phyloP scores from a whole-genome alignment of 129 eudicot genomes.

The Chrysanthemum lavandulifolium region DNA sequence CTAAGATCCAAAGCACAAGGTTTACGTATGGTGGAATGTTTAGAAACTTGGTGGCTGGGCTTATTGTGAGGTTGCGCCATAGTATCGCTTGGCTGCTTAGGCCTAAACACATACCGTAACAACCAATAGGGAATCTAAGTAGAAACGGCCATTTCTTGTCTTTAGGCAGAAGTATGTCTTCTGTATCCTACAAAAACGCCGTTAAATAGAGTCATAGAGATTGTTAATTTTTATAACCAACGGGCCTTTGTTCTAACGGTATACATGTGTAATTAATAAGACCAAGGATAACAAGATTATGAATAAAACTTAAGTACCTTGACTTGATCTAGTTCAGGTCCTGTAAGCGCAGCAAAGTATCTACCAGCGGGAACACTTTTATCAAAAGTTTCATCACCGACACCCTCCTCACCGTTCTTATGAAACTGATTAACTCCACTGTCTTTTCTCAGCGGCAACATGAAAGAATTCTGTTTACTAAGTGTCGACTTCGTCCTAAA shows the following conservation, averaged over 20 bases:
- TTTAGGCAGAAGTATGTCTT: conserved; percentile 89
- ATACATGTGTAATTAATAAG: too few species aligned
- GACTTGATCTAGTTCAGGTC: conserved; percentile 97
- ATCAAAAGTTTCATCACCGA: conserved; percentile 52
- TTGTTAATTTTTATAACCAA: background rate
- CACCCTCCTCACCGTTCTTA: conserved; percentile 25
- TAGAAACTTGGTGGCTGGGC: conserved; percentile 79
- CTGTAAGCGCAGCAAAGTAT: conserved; percentile 93
- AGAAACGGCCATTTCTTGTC: conserved; percentile 91
- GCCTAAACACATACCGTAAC: conserved; percentile 92
- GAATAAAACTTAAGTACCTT: conserved; percentile 45
- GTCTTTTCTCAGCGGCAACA: conserved; percentile 60
- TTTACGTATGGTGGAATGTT: conserved; percentile 64
- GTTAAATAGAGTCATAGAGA: background rate
- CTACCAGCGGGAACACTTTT: conserved; percentile 96
- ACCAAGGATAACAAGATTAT: too few species aligned
- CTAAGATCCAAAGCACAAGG: conserved; percentile 77
- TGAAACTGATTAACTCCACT: conserved; percentile 46
- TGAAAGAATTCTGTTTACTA: conserved; percentile 61
- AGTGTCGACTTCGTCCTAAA: conserved; percentile 79
- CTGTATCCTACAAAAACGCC: conserved; percentile 54
- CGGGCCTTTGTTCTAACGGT: too few species aligned
- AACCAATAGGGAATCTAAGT: conserved; percentile 83
- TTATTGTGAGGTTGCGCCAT: conserved; percentile 58
- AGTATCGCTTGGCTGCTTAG: conserved; percentile 94